These are phyloP conservation scores for Saraca asoca DNA, from an alignment of 331 rosid species.

Conservation along the genomic window DNA sequence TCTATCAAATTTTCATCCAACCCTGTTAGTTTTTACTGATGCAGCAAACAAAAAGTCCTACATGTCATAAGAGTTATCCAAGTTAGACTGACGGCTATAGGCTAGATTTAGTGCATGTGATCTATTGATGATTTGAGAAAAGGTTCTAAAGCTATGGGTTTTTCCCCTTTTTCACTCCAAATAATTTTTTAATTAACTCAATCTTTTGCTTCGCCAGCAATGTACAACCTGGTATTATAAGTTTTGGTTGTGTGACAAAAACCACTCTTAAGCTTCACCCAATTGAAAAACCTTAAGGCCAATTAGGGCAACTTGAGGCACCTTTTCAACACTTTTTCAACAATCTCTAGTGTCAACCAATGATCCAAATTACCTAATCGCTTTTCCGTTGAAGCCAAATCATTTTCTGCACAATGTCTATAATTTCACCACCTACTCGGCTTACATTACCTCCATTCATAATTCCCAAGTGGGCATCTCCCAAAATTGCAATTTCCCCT, in stretches of 20 bases:
- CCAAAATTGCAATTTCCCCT: constrained; percentile 16
- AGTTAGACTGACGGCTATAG: too few relatives aligned
- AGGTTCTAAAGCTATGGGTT: too few relatives aligned
- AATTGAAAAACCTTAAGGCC: constrained; percentile 67
- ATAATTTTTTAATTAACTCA: constrained; percentile 60
- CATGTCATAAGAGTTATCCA: too few relatives aligned
- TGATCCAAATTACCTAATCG: constrained; percentile 48
- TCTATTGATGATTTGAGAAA: too few relatives aligned
- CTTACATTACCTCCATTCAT: constrained; percentile 52
- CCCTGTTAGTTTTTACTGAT: too few relatives aligned
- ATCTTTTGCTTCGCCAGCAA: constrained; percentile 83
- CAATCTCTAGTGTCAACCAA: constrained; percentile 50
- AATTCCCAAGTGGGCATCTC: constrained; percentile 39
- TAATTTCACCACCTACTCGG: constrained; percentile 55
- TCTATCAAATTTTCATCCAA: too few relatives aligned
- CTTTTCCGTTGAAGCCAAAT: constrained; percentile 57
- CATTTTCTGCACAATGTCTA: constrained; percentile 40
- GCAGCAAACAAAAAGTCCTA: too few relatives aligned
- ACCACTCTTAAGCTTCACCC: constrained; percentile 63
- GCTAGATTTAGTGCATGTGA: too few relatives aligned
- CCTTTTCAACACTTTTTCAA: constrained; percentile 79
- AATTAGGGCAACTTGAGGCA: constrained; percentile 70
- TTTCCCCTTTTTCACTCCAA: too few relatives aligned
- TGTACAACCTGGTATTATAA: constrained; percentile 62
- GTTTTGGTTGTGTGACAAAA: constrained; percentile 52